Percentiles rank a stretch among this genome's conserved stretches.
Conservation (phyloP, 192 early-diverging fungal species). For the Phycomyces blakesleeanus region DNA sequence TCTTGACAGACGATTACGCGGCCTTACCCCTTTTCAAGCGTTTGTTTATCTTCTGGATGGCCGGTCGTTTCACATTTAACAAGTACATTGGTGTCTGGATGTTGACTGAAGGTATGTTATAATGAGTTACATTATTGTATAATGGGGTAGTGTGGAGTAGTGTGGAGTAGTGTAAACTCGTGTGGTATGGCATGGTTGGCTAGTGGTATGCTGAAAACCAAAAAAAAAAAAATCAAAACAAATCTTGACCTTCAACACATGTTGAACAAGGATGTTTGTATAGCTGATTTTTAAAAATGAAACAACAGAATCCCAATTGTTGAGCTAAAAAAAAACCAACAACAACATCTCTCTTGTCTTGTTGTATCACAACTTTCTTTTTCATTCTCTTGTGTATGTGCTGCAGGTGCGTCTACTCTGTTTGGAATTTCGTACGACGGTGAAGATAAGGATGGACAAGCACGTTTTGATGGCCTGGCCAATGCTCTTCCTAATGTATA, state of each 20-base stretch:
- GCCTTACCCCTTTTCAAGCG: conserved; percentile 29
- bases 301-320: not conserved
- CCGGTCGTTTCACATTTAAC: conserved; percentile 49
- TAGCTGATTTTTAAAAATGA: not conserved
- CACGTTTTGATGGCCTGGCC: conserved; percentile 49
- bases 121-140: no score
- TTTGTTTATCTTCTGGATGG: conserved; percentile 42
- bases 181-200: no score
- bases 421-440: conserved; percentile 61
- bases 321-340: no score
- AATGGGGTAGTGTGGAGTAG: no score
- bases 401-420: conserved; percentile 41
- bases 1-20: conserved; percentile 42
- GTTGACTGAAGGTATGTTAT: conserved; percentile 49
- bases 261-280: no score
- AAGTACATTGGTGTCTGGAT: conserved; percentile 66
- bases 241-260: not conserved
- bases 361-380: not conserved
- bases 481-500: conserved; percentile 42
- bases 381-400: not conserved
- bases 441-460: conserved; percentile 36
- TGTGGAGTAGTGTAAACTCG: no score
- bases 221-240: not conserved
- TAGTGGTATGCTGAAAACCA: no score
- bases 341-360: no score